phyloP scores from a whole-genome alignment of 176 grass and related monocot species.

The Poa annua region DNA sequence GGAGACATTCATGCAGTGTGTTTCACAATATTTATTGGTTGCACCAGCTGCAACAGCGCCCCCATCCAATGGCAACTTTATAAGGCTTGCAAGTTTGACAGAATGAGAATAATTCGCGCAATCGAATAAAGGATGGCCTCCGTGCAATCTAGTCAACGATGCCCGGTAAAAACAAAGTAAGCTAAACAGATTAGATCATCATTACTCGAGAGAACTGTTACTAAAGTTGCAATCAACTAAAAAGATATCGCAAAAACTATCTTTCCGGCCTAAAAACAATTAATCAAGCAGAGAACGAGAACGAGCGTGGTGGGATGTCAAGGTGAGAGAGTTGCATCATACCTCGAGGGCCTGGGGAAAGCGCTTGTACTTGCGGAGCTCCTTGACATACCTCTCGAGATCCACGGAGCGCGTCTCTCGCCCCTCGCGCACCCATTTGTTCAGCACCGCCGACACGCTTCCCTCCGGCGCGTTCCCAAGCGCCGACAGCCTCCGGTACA shows the following conservation, averaged over 20 bases:
- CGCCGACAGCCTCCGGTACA: slow-evolving; percentile 64
- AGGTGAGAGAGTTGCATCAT: not conserved
- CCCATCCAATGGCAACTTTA: not conserved
- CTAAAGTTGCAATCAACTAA: not conserved
- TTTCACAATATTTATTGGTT: not conserved
- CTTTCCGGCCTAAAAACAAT: not conserved
- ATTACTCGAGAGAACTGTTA: not conserved
- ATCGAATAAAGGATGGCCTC: not conserved
- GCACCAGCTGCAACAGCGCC: not conserved
- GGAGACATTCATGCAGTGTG: not conserved
- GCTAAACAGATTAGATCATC: slow-evolving; percentile 3
- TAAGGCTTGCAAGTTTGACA: not conserved
- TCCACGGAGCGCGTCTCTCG: slow-evolving; percentile 19
- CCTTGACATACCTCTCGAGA: slow-evolving; percentile 59
- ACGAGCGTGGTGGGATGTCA: not conserved
- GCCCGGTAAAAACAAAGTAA: not conserved
- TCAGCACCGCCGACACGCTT: slow-evolving; percentile 51
- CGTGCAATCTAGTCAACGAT: not conserved
- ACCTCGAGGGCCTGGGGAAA: slow-evolving; percentile 76
- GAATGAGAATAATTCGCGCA: not conserved
- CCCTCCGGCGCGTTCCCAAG: slow-evolving; percentile 56
- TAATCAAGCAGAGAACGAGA: slow-evolving; percentile 1
- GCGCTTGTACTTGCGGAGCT: slow-evolving; percentile 71
- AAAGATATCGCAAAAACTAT: slow-evolving; percentile 4
- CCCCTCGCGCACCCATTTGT: slow-evolving; percentile 74